Conservation (phyloP, 352 stramenopile species). For the Phytopythium cucurbitacearum region DNA sequence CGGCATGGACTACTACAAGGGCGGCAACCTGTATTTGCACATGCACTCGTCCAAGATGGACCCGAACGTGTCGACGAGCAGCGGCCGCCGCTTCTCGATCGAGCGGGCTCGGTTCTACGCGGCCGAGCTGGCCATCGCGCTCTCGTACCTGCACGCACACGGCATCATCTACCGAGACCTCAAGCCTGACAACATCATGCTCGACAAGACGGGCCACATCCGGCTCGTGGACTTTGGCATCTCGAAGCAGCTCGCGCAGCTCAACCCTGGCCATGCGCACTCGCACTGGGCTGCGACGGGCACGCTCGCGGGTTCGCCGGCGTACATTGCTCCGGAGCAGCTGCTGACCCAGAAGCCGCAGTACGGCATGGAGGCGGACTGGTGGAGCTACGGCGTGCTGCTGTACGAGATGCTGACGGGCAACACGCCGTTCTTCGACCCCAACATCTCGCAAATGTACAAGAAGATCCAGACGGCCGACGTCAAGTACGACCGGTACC, state of each 20-base stretch:
- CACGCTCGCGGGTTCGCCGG: slow-evolving; percentile 75
- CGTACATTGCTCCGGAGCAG: slow-evolving; percentile 85
- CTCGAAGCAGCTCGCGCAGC: slow-evolving; percentile 67
- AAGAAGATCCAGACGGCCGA: slow-evolving; percentile 87
- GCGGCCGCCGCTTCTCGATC: slow-evolving; percentile 59
- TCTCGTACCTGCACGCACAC: slow-evolving; percentile 84
- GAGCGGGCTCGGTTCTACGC: slow-evolving; percentile 84
- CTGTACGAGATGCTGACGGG: slow-evolving; percentile 90
- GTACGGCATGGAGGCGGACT: slow-evolving; percentile 87
- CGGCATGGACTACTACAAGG: slow-evolving; percentile 84
- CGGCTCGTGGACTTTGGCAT: slow-evolving; percentile 89
- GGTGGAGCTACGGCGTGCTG: slow-evolving; percentile 90
- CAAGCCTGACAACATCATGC: slow-evolving; percentile 89
- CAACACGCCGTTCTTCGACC: slow-evolving; percentile 84
- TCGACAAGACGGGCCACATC: slow-evolving; percentile 85
- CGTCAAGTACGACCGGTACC: slow-evolving; percentile 73
- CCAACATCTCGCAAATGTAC: slow-evolving; percentile 85
- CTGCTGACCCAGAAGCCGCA: slow-evolving; percentile 78
- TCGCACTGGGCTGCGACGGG: slow-evolving; percentile 54
- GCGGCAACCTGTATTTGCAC: slow-evolving; percentile 81
- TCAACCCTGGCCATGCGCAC: slow-evolving; percentile 11
- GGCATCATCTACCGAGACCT: slow-evolving; percentile 87
- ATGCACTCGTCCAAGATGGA: slow-evolving; percentile 87
- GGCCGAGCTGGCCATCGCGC: slow-evolving; percentile 78
- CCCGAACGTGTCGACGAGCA: slow-evolving; percentile 68